phyloP scores from a whole-genome alignment of 1,139 yeast species.

The Saccharomyces hybrid region DNA sequence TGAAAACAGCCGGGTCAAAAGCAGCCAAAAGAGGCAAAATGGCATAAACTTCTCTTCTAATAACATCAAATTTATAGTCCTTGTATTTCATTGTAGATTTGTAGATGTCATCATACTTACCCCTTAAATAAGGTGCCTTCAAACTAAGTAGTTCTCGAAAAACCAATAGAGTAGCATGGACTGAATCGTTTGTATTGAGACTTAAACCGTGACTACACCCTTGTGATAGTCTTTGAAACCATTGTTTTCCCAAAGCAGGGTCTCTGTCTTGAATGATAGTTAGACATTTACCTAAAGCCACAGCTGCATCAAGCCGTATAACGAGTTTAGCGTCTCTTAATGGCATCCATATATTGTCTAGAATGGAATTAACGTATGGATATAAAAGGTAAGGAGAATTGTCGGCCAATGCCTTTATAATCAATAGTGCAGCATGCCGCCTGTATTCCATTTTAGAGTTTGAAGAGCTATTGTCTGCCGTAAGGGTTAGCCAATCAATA shows the following conservation, averaged over 20 bases:
- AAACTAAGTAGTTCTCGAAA: constrained; percentile 69
- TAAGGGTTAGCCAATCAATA: constrained; percentile 77
- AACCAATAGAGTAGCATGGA: constrained; percentile 81
- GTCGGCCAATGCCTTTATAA: constrained; percentile 75
- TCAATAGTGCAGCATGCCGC: constrained; percentile 85
- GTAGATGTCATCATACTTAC: constrained; percentile 69
- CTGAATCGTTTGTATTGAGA: constrained; percentile 51
- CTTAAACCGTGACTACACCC: constrained; percentile 48
- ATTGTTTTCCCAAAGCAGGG: constrained; percentile 55
- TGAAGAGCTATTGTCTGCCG: constrained; percentile 31
- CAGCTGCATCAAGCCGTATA: constrained; percentile 79
- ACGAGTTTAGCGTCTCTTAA: constrained; percentile 68
- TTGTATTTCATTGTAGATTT: constrained; percentile 68
- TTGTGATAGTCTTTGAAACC: constrained; percentile 68
- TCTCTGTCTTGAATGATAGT: constrained; percentile 76
- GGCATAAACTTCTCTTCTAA: constrained; percentile 75
- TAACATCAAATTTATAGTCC: constrained; percentile 66
- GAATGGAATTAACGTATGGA: constrained; percentile 67
- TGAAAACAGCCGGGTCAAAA: constrained; percentile 70
- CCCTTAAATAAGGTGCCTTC: constrained; percentile 60
- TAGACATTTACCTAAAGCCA: constrained; percentile 69
- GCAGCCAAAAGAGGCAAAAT: constrained; percentile 78
- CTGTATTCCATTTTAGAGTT: constrained; percentile 75
- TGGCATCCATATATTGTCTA: constrained; percentile 84
- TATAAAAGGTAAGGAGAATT: constrained; percentile 82